A percentile compares a stretch with the other conserved stretches of the same genome.
phyloP scores from a whole-genome alignment of 352 stramenopile species.

The Peronosclerospora sorghi region DNA sequence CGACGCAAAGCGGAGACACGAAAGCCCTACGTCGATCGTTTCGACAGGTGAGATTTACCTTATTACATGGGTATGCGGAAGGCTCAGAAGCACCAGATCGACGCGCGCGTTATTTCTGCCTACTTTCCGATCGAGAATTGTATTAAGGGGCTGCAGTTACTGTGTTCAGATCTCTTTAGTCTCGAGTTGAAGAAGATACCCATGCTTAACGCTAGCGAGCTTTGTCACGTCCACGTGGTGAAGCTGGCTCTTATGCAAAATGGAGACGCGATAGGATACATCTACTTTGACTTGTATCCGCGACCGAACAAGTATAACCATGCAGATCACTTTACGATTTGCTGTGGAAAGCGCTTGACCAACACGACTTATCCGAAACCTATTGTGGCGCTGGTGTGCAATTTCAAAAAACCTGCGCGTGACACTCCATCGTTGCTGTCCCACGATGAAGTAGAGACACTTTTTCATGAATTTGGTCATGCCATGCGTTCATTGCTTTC shows the following conservation, averaged over 20 bases:
- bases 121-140: constrained; percentile 91
- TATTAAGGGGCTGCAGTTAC: constrained; percentile 80
- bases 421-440: constrained; percentile 60
- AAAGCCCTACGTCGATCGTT: constrained; percentile 26
- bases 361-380: constrained; percentile 85
- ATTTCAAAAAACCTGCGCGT: constrained; percentile 75
- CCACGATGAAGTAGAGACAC: constrained; percentile 93
- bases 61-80: constrained; percentile 90
- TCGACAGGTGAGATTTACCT: constrained; percentile 91
- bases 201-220: constrained; percentile 69
- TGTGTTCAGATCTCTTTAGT: constrained; percentile 87
- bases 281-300: constrained; percentile 94
- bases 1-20: constrained; percentile 47
- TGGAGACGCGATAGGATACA: constrained; percentile 67
- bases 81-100: constrained; percentile 54
- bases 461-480: constrained; percentile 98
- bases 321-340: constrained; percentile 93
- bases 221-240: constrained; percentile 80
- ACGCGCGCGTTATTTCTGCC: constrained; percentile 63
- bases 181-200: constrained; percentile 74
- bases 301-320: constrained; percentile 80
- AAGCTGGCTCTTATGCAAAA: constrained; percentile 84
- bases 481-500: constrained; percentile 94
- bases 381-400: constrained; percentile 90
- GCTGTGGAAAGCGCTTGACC: constrained; percentile 77